Conservation (phyloP, 225 moss, liverwort and hornwort genomes). For the Pleurozium schreberi region DNA sequence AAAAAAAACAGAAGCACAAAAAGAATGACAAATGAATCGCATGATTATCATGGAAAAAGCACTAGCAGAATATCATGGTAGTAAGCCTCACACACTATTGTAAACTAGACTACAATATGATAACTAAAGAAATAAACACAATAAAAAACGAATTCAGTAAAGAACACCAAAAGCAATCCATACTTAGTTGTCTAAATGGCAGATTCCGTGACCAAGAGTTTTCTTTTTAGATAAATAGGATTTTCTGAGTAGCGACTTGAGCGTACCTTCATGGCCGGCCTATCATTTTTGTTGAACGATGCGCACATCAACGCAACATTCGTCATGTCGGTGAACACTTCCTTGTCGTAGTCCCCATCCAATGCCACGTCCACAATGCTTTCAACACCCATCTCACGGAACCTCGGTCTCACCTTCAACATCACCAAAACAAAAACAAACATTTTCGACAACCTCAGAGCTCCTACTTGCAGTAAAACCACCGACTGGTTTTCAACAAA, state of each 20-base stretch:
- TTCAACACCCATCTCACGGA: constrained; percentile 30
- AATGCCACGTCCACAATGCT: constrained; percentile 29
- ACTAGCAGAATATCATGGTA: not conserved
- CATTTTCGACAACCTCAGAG: not conserved
- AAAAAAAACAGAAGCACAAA: too few species aligned
- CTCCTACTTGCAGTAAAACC: not conserved
- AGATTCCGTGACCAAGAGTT: not conserved
- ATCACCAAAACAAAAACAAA: not conserved
- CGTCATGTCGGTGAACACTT: constrained; percentile 38
- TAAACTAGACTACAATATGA: not conserved
- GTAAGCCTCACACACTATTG: not conserved
- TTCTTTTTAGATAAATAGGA: too few species aligned
- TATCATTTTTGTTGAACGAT: constrained; percentile 31
- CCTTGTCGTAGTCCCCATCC: constrained; percentile 22
- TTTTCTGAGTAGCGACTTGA: not conserved
- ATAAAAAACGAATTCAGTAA: not conserved
- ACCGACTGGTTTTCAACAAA: not conserved
- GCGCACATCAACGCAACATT: constrained; percentile 43
- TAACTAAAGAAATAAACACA: not conserved
- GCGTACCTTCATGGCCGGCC: constrained; percentile 51
- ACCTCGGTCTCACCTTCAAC: constrained; percentile 33
- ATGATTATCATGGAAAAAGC: not conserved
- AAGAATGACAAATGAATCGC: not conserved
- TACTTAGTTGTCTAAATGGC: not conserved
- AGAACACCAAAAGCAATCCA: not conserved